Evolutionary conservation across 106 monocot species (phyloP).

Genomic region (Allium cepa): DNA sequence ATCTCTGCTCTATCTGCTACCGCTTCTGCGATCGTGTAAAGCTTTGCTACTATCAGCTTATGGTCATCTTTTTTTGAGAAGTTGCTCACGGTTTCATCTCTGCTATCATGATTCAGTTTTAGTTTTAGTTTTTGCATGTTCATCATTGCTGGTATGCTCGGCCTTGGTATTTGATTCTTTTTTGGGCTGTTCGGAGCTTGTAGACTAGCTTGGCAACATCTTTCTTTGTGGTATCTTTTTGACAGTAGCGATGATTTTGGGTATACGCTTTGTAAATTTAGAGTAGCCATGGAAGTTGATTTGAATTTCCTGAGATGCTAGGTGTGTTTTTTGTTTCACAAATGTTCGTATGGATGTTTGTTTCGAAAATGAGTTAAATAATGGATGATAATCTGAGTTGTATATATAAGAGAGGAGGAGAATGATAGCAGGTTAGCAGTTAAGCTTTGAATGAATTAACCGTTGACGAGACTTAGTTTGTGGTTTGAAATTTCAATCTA

Average conservation of each 20-base stretch:
- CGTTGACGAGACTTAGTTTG: no score
- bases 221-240: background rate
- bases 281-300: background rate
- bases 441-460: no score
- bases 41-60: constrained; percentile 9
- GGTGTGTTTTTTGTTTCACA: no score
- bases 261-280: background rate
- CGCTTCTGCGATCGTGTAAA: constrained; percentile 51
- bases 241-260: background rate
- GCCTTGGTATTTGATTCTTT: background rate
- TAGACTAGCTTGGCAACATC: background rate
- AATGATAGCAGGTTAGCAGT: no score
- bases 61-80: background rate
- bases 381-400: no score
- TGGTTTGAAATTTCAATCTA: no score
- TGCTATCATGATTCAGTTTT: background rate
- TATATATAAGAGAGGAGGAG: no score
- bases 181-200: background rate
- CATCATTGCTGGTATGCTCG: background rate
- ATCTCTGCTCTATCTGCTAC: constrained; percentile 74
- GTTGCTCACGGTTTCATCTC: background rate
- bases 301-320: background rate
- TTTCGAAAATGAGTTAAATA: no score
- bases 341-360: no score
- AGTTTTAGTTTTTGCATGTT: background rate